Evolutionary conservation across 2,329 filamentous ascomycete species (phyloP).

Genomic region (Colletotrichum sidae): DNA sequence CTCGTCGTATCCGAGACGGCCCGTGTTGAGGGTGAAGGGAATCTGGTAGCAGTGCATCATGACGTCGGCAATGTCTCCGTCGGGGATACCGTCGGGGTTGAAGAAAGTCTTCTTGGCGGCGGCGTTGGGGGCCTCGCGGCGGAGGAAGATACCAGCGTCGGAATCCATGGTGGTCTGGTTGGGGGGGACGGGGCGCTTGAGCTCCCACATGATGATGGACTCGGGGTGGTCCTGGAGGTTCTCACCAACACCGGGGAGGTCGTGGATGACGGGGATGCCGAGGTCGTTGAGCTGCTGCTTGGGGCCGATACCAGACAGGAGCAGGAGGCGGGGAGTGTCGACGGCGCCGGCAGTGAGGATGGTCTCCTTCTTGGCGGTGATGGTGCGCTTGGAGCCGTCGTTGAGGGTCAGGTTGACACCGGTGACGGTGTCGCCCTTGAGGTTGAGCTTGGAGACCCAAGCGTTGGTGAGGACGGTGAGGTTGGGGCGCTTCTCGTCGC

Average conservation of each 20-base stretch:
- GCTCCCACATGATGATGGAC: conserved; percentile 77
- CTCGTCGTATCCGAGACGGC: conserved; percentile 77
- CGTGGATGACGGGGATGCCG: conserved; percentile 65
- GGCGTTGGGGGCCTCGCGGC: conserved; percentile 79
- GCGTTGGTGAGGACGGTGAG: conserved; percentile 88
- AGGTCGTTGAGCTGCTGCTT: conserved; percentile 64
- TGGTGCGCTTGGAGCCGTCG: conserved; percentile 62
- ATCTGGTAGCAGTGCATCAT: conserved; percentile 99
- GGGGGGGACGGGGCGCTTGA: conserved; percentile 77
- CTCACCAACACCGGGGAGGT: conserved; percentile 70
- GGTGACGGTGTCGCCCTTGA: conserved; percentile 76
- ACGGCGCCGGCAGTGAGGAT: conserved; percentile 84
- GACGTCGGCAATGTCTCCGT: conserved; percentile 83
- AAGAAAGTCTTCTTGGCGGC: conserved; percentile 63
- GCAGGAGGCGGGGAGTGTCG: conserved; percentile 78
- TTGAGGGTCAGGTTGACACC: conserved; percentile 76
- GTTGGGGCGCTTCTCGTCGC: conserved; percentile 85
- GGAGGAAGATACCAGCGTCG: conserved; percentile 88
- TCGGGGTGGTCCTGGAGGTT: conserved; percentile 70
- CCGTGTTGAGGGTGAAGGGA: conserved; percentile 88
- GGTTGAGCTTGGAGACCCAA: conserved; percentile 86
- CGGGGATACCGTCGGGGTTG: conserved; percentile 62
- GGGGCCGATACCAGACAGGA: conserved; percentile 69
- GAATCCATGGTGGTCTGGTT: conserved; percentile 93
- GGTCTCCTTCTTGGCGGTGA: conserved; percentile 72